phyloP scores from a whole-genome alignment of 1,284 basidiomycete species.

The Neotropicomus parvogracilis region DNA sequence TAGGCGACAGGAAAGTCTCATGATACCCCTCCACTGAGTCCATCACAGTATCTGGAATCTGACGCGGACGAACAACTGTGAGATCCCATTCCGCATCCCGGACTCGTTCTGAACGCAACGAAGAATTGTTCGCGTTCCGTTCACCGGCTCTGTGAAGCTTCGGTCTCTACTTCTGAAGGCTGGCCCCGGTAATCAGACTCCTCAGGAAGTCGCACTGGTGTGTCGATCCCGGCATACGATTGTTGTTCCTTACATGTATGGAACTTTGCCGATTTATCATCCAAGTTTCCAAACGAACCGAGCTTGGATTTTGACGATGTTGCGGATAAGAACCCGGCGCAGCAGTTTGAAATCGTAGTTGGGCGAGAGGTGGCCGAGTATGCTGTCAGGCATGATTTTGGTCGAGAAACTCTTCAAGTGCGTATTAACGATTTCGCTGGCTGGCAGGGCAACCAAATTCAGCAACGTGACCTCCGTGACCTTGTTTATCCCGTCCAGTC shows the following conservation, averaged over 20 bases:
- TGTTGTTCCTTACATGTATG: neutral
- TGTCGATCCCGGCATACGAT: constrained; percentile 20
- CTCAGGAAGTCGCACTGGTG: constrained; percentile 63
- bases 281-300: constrained; percentile 66
- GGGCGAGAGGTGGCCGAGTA: constrained; percentile 76
- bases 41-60: constrained; percentile 64
- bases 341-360: constrained; percentile 65
- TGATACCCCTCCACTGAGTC: constrained; percentile 5
- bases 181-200: constrained; percentile 69
- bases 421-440: neutral
- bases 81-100: constrained; percentile 18
- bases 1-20: constrained; percentile 30
- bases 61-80: constrained; percentile 83
- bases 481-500: constrained; percentile 68
- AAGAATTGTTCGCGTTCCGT: constrained; percentile 76
- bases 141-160: constrained; percentile 75
- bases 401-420: neutral
- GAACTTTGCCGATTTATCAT: neutral
- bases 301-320: constrained; percentile 75
- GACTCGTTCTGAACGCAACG: constrained; percentile 6
- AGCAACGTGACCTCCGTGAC: constrained; percentile 69
- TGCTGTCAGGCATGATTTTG: constrained; percentile 46
- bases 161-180: constrained; percentile 71
- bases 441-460: constrained; percentile 68
- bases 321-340: constrained; percentile 54